Evolutionary conservation across 768 basidiomycete species (phyloP).

Genomic region (Vishniacozyma victoriae): DNA sequence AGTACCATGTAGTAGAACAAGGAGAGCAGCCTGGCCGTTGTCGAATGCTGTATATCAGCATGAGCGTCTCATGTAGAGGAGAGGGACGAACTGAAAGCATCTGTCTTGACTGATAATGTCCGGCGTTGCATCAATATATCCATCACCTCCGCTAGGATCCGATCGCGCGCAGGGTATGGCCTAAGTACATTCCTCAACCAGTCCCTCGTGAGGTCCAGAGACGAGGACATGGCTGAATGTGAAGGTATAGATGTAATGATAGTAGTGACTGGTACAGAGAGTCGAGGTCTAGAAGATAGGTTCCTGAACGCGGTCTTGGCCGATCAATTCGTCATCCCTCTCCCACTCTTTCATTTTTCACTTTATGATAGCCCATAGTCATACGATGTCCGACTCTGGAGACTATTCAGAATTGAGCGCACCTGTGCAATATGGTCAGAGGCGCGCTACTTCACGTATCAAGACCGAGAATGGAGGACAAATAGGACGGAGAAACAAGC

Average conservation of each 20-base stretch:
- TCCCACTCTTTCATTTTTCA: not conserved
- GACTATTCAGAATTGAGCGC: not conserved
- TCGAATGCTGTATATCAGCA: conserved; percentile 65
- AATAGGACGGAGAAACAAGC: not conserved
- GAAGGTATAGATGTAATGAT: not conserved
- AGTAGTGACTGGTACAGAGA: not conserved
- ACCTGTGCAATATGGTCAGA: not conserved
- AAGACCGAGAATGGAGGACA: not conserved
- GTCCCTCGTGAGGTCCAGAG: conserved; percentile 31
- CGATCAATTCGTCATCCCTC: not conserved
- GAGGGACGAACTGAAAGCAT: conserved; percentile 45
- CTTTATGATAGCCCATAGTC: too few species aligned
- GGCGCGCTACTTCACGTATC: not conserved
- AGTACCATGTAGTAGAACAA: conserved; percentile 85
- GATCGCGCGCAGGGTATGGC: conserved; percentile 39
- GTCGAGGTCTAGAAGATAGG: not conserved
- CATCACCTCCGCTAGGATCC: conserved; percentile 34
- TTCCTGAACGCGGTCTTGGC: not conserved
- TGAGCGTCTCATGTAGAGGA: not conserved
- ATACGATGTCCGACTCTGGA: not conserved
- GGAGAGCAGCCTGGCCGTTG: conserved; percentile 84
- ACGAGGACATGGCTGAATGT: conserved; percentile 19
- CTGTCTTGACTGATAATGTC: conserved; percentile 46
- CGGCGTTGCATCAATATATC: conserved; percentile 27
- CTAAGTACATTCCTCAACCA: conserved; percentile 42